Conservation (phyloP, 129 eudicot species). For the Erigeron canadensis region DNA sequence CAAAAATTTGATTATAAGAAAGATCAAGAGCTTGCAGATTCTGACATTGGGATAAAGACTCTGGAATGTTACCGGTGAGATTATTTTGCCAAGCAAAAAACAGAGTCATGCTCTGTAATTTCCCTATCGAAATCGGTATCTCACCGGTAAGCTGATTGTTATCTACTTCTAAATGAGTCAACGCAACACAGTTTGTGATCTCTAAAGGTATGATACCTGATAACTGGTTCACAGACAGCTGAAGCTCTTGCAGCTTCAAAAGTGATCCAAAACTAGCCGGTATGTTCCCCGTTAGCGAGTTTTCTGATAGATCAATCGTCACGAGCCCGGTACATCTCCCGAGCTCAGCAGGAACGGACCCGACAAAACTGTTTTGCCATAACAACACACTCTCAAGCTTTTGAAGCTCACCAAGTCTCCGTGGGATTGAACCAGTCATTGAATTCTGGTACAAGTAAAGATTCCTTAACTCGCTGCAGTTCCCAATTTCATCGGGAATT, state of each 20-base stretch:
- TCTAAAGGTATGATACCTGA: slow-evolving; percentile 76
- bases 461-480: slow-evolving; percentile 71
- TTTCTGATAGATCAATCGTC: slow-evolving; percentile 71
- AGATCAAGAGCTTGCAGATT: slow-evolving; percentile 90
- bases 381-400: slow-evolving; percentile 69
- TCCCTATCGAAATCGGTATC: slow-evolving; percentile 65
- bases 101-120: slow-evolving; percentile 66
- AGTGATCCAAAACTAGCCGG: slow-evolving; percentile 70
- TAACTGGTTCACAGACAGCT: slow-evolving; percentile 71
- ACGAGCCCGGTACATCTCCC: slow-evolving; percentile 63
- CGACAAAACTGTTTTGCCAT: slow-evolving; percentile 90
- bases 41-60: slow-evolving; percentile 59
- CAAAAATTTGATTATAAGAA: slow-evolving; percentile 69
- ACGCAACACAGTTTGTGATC: slow-evolving; percentile 54
- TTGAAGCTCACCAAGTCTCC: slow-evolving; percentile 53
- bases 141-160: slow-evolving; percentile 77
- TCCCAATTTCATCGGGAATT: slow-evolving; percentile 84
- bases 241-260: slow-evolving; percentile 60
- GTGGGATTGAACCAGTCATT: slow-evolving; percentile 72
- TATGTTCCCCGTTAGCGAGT: slow-evolving; percentile 65
- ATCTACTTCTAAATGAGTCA: slow-evolving; percentile 84
- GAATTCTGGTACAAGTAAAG: slow-evolving; percentile 83
- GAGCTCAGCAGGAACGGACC: slow-evolving; percentile 70
- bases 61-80: slow-evolving; percentile 80
- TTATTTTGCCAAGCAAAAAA: slow-evolving; percentile 94